These are phyloP conservation scores for Pleurotus ostreatus DNA, from an alignment of 768 basidiomycete genomes.

Conservation along the genomic window DNA sequence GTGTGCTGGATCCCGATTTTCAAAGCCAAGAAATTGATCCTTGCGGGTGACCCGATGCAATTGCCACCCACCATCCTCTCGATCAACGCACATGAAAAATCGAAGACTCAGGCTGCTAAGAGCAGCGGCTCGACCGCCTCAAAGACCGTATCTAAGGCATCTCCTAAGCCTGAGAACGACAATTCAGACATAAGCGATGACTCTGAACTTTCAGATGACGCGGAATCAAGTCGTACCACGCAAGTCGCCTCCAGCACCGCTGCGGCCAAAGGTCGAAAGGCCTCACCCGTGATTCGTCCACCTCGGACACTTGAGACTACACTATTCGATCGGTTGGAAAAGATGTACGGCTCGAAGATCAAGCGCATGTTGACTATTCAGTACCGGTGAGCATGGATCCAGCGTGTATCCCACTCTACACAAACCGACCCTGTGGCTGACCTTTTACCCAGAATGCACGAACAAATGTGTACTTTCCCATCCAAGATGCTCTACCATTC, in stretches of 20 bases:
- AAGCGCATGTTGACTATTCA: conserved; percentile 88
- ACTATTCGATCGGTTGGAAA: conserved; percentile 87
- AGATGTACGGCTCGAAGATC: conserved; percentile 78
- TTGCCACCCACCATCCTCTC: conserved; percentile 91
- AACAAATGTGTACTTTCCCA: conserved; percentile 80
- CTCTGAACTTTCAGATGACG: conserved; percentile 2
- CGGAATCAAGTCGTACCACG: not conserved
- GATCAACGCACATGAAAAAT: conserved; percentile 35
- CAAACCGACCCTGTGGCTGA: not conserved
- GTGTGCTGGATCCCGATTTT: conserved; percentile 96
- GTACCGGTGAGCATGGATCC: conserved; percentile 59
- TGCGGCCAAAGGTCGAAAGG: conserved; percentile 12
- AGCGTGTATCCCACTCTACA: not conserved
- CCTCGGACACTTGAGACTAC: conserved; percentile 82
- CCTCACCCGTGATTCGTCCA: conserved; percentile 35
- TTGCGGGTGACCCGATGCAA: conserved; percentile 96
- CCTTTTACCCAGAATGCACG: conserved; percentile 66
- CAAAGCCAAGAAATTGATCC: conserved; percentile 83
- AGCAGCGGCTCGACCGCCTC: not conserved
- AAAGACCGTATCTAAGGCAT: conserved; percentile 12
- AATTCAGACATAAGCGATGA: conserved; percentile 4
- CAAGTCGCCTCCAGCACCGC: conserved; percentile 8
- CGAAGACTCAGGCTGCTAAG: conserved; percentile 8
- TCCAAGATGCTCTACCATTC: conserved; percentile 77
- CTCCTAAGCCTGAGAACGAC: not conserved